These are phyloP conservation scores for Medicago truncatula DNA, from an alignment of 306 rosid species.

Conservation along the genomic window MtrunA17r5.0-ANR NC_053046.1:5282001-5282500, in stretches of 20 bases:
- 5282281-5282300: background rate
- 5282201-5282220: background rate
- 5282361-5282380: background rate
- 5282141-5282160: too few relatives aligned
- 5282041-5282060: too few relatives aligned
- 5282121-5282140: too few relatives aligned
- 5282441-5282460: background rate
- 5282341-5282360: too few relatives aligned
- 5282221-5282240: background rate
- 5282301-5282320: too few relatives aligned
- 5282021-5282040: too few relatives aligned
- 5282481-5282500: background rate
- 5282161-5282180: background rate
- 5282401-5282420: background rate
- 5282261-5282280: constrained; percentile 6
- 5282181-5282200: background rate
- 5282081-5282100: too few relatives aligned
- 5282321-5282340: too few relatives aligned
- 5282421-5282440: background rate
- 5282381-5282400: background rate
- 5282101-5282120: too few relatives aligned
- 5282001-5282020: background rate
- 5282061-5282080: too few relatives aligned
- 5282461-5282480: background rate
- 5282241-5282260: background rate